These are phyloP conservation scores for Pythium aristosporum DNA, from an alignment of 352 stramenopile species.

Conservation along the genomic window DNA sequence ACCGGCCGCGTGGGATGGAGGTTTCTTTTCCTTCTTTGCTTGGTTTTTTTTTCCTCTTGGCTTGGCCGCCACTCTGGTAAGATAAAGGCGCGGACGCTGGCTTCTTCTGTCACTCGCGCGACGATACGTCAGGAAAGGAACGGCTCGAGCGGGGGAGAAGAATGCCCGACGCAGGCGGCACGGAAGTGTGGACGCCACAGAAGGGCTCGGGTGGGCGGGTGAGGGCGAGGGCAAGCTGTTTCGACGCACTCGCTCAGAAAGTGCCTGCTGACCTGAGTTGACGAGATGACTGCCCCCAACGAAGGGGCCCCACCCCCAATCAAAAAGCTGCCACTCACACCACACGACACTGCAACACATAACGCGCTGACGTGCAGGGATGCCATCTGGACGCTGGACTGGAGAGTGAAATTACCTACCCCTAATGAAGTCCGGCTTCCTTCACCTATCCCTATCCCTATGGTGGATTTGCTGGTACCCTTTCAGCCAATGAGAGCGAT, in stretches of 20 bases:
- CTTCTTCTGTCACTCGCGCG: neutral
- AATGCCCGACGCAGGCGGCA: neutral
- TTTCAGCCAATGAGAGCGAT: conserved; percentile 11
- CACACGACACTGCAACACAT: conserved; percentile 9
- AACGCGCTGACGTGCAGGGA: neutral
- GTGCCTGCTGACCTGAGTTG: conserved; percentile 1
- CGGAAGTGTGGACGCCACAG: neutral
- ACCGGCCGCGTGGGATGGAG: neutral
- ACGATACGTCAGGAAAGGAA: conserved; percentile 3
- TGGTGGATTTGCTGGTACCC: neutral
- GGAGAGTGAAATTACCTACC: conserved; percentile 4
- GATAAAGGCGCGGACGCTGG: neutral
- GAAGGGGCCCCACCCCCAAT: neutral
- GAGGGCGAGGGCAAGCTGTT: conserved; percentile 1
- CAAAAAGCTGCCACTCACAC: conserved; percentile 8
- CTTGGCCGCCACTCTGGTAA: too few relatives aligned
- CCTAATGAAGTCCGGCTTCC: conserved; percentile 22
- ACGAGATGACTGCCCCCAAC: too few relatives aligned
- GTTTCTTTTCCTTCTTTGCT: neutral
- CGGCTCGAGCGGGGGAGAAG: conserved; percentile 7
- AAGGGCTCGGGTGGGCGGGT: conserved; percentile 1
- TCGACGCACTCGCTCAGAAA: conserved; percentile 26
- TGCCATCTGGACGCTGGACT: conserved; percentile 14
- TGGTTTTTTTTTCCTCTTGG: too few relatives aligned
- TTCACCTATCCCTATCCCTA: conserved; percentile 10